phyloP scores from a whole-genome alignment of 768 basidiomycete species.

The Tulasnella sp. region DNA sequence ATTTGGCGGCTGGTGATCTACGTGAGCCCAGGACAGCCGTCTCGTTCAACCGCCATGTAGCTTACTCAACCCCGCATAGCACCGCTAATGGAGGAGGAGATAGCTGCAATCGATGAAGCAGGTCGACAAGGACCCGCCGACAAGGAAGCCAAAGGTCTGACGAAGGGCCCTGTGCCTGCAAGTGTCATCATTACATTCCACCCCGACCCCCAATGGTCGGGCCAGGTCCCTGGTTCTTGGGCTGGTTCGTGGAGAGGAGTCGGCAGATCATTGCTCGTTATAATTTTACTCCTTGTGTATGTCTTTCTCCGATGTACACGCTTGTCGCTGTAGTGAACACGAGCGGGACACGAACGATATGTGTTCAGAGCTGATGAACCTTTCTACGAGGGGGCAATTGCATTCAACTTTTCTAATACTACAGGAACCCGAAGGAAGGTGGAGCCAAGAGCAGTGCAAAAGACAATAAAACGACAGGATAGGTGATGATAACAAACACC shows the following conservation, averaged over 20 bases:
- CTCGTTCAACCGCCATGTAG: neutral
- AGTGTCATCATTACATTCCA: neutral
- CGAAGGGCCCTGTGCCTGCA: neutral
- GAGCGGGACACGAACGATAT: neutral
- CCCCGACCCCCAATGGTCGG: neutral
- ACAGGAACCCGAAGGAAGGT: neutral
- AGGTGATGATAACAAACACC: neutral
- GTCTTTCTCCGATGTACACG: neutral
- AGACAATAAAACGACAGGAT: neutral
- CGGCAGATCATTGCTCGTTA: neutral
- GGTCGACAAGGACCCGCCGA: conserved; percentile 38
- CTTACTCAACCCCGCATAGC: neutral
- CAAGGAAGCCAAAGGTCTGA: neutral
- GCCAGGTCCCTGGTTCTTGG: neutral
- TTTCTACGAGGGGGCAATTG: neutral
- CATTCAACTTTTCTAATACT: conserved; percentile 6
- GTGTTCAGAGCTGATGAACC: neutral
- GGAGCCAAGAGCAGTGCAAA: neutral
- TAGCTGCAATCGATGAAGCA: conserved; percentile 59
- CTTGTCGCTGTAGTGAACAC: neutral
- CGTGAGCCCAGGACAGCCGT: neutral
- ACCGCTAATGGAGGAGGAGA: conserved; percentile 52
- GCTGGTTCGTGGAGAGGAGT: neutral
- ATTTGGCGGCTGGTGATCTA: conserved; percentile 62
- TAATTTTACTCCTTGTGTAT: neutral